Conservation (phyloP, 2,329 filamentous ascomycete genomes). For the Apiospora rasikravindrae region DNA sequence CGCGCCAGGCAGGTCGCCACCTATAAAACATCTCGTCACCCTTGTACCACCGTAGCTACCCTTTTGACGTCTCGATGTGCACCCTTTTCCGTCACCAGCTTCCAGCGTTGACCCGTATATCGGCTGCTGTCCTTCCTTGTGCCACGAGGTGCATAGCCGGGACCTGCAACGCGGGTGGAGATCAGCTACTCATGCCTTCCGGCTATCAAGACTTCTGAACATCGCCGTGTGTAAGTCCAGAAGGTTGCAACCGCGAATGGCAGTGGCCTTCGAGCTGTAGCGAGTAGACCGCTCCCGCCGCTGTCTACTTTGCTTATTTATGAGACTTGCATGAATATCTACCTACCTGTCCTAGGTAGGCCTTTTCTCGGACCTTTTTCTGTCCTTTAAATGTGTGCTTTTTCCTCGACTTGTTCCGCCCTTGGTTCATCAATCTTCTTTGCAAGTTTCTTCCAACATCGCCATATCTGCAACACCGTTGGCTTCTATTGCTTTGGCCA, state of each 20-base stretch:
- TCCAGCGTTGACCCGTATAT: not conserved
- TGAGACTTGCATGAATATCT: slow-evolving; percentile 16
- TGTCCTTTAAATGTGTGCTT: not conserved
- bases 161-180: not conserved
- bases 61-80: not conserved
- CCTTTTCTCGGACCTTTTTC: not conserved
- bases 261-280: not conserved
- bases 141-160: slow-evolving; percentile 6
- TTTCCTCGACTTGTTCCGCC: not conserved
- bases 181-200: not conserved
- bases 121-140: slow-evolving; percentile 3
- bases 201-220: not conserved
- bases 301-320: slow-evolving; percentile 22
- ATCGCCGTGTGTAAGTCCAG: slow-evolving; percentile 5
- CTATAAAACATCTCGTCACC: not conserved
- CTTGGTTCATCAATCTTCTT: not conserved
- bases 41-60: not conserved
- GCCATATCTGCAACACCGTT: not conserved
- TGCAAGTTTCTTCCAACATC: not conserved
- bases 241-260: not conserved
- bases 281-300: slow-evolving; percentile 5
- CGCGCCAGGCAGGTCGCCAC: not conserved
- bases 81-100: not conserved
- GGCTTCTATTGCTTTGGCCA: not conserved
- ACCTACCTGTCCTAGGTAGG: not conserved